These are phyloP conservation scores for Phytophthora sansomeana DNA, from an alignment of 352 stramenopile genomes.

Conservation along the genomic window DNA sequence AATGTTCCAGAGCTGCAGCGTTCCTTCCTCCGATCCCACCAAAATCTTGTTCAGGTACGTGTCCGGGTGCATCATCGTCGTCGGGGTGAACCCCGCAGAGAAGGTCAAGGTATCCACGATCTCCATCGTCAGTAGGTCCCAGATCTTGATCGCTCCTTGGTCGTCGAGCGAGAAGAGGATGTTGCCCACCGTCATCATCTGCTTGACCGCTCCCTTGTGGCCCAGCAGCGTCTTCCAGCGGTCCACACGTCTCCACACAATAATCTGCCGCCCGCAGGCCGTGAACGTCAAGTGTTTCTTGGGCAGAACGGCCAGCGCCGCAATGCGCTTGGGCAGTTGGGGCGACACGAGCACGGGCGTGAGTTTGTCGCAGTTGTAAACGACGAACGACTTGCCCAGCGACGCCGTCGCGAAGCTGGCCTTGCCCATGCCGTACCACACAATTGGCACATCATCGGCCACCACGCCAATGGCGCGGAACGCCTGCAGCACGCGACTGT, in stretches of 20 bases:
- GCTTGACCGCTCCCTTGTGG: constrained; percentile 68
- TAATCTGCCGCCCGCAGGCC: constrained; percentile 72
- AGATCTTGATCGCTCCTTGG: constrained; percentile 57
- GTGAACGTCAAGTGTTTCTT: constrained; percentile 85
- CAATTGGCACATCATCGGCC: constrained; percentile 87
- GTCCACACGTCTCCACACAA: constrained; percentile 77
- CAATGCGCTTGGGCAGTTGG: constrained; percentile 82
- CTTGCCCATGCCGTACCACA: constrained; percentile 88
- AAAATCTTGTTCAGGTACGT: constrained; percentile 97
- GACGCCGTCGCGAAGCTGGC: constrained; percentile 90
- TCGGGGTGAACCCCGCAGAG: constrained; percentile 64
- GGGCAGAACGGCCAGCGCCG: constrained; percentile 62
- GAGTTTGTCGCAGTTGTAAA: constrained; percentile 92
- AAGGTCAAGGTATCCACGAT: constrained; percentile 68
- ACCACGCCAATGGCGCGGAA: constrained; percentile 93
- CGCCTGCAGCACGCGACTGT: constrained; percentile 82
- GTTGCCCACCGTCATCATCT: constrained; percentile 56
- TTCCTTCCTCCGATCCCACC: constrained; percentile 84
- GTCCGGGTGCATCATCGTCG: constrained; percentile 87
- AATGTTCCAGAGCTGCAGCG: constrained; percentile 93
- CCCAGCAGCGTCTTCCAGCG: constrained; percentile 62
- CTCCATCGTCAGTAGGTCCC: constrained; percentile 74
- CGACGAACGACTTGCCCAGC: constrained; percentile 91
- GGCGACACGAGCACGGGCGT: constrained; percentile 85
- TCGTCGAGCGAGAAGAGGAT: constrained; percentile 82